phyloP scores from a whole-genome alignment of 805 yeast species.

The Lipomyces chichibuensis region DNA sequence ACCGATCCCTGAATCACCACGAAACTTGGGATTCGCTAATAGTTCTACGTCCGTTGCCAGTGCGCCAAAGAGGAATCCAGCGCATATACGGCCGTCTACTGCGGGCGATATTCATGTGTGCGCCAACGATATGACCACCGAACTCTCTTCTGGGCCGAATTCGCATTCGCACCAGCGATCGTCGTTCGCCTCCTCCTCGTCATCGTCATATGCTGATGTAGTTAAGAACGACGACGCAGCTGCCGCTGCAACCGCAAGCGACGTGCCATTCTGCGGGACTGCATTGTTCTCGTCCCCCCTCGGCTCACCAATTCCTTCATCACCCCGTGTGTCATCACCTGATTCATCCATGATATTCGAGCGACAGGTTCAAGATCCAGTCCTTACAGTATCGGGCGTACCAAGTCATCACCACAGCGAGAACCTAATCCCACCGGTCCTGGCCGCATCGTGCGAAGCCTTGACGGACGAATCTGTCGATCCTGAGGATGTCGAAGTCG shows the following conservation, averaged over 20 bases:
- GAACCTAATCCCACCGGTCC: conserved; percentile 77
- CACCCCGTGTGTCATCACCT: conserved; percentile 35
- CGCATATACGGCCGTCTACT: neutral
- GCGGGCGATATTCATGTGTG: neutral
- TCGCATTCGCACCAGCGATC: neutral
- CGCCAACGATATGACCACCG: neutral
- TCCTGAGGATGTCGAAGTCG: conserved; percentile 71
- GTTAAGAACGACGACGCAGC: neutral
- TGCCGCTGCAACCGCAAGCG: neutral
- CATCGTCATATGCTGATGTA: conserved; percentile 12
- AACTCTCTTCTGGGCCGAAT: neutral
- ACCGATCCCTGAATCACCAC: conserved; percentile 6
- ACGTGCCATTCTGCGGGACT: neutral
- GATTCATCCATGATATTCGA: conserved; percentile 62
- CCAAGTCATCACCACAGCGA: conserved; percentile 52
- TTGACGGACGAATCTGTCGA: conserved; percentile 59
- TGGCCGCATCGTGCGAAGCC: conserved; percentile 74
- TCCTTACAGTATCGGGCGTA: conserved; percentile 24
- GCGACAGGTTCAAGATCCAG: conserved; percentile 65
- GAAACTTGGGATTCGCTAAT: neutral
- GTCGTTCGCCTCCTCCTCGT: conserved; percentile 4
- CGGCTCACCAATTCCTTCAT: neutral
- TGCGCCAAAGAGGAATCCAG: neutral
- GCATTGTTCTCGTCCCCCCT: neutral
- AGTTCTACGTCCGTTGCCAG: neutral